Base-by-base conservation (phyloP, 1,139 yeast genomes). In the Insectozyma bohioensis region DNA sequence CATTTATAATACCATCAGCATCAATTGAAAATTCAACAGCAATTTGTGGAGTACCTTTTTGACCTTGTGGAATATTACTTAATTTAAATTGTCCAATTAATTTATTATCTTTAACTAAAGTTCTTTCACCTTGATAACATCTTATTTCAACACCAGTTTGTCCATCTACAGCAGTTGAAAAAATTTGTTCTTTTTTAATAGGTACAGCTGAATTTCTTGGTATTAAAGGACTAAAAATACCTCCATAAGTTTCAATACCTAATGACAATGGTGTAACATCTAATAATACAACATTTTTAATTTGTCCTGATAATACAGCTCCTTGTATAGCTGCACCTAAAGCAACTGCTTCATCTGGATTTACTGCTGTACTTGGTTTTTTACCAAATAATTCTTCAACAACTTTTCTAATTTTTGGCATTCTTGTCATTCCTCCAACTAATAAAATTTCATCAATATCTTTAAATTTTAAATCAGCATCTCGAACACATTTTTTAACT, bases 331-430 rank as follows among this genome's bases (percentile, higher is more conserved):
- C 92, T 4, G 94, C 94, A 37, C 94, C 94, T 27, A 84, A 54
- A 1, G 92, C 92, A 11, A 84, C 94, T 0, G 92, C 90, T 54
- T 84, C 94, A 53, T 84, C 94, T 1, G 94, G 94, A 46, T 84
- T 84, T 2, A 84, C 84, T 1, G 75, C 70, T 2, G 80, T 75
- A 42, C 75, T 80, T 13, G 88, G 86, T 33, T 63, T 57, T 45
- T 70, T 78, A 5, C 65, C 63, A 51, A 83, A 82, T n/a, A 77
- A 49, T 1, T 70, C 68, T 39, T 67, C 72, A 1, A 84, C 88
- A 0, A 72, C 61, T 20, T 63, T 60, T 38, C 87, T 63, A 25
- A 84, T 75, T 51, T 75, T 78, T 17, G 94, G 94, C 94, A 84
- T 84, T 52, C 92, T 62, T 1, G 94, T 83, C 94, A 84, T 84